Evolutionary conservation across 148 eudicot genomes (phyloP).

Genomic region (Vaccinium vitisidaea): DNA sequence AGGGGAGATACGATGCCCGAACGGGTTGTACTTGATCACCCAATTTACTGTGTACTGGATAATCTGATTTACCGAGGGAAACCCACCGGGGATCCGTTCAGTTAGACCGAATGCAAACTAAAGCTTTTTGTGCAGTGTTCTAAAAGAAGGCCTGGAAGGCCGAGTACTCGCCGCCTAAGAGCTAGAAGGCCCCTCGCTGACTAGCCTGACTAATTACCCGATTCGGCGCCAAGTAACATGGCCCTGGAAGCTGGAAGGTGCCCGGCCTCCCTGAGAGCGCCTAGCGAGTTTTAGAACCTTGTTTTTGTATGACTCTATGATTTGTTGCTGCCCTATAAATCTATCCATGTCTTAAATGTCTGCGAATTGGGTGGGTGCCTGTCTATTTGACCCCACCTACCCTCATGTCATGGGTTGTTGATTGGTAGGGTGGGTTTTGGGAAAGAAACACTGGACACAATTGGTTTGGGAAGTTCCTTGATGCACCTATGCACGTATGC

Average conservation of each 20-base stretch:
- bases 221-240: too few species aligned
- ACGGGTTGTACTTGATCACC: background rate
- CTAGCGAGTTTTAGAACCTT: too few species aligned
- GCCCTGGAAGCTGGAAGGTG: too few species aligned
- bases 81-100: background rate
- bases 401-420: background rate
- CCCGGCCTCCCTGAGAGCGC: too few species aligned
- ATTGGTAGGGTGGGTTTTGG: background rate
- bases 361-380: background rate
- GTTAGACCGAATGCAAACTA: background rate
- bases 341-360: background rate
- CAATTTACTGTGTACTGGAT: background rate
- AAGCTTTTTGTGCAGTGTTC: background rate
- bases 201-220: too few species aligned
- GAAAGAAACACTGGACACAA: background rate
- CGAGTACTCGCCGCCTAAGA: too few species aligned
- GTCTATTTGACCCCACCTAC: too few species aligned
- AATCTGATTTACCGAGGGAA: background rate
- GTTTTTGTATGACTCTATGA: background rate
- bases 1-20: background rate
- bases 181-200: too few species aligned
- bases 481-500: background rate
- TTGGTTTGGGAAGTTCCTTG: background rate
- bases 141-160: too few species aligned
- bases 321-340: background rate